Conservation (phyloP, 805 yeast species). For the Kuraishia hungarica region DNA sequence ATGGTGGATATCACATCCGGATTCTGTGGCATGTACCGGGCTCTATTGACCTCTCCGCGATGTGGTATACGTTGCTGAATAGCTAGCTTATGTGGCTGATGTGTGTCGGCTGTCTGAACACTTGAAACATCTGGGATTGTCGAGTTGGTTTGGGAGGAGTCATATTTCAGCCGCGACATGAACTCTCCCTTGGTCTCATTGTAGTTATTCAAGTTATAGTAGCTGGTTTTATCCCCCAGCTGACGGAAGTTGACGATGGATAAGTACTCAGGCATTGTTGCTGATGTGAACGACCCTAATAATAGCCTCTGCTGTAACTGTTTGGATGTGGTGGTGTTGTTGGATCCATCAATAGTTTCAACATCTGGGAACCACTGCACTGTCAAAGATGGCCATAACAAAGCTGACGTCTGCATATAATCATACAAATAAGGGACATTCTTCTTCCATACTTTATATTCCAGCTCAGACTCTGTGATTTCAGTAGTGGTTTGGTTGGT, state of each 20-base stretch:
- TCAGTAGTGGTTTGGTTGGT: not conserved
- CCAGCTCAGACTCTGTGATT: not conserved
- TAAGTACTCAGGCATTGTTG: constrained; percentile 41
- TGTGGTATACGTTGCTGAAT: constrained; percentile 54
- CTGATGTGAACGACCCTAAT: constrained; percentile 58
- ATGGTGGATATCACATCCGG: constrained; percentile 74
- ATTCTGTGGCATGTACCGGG: constrained; percentile 74
- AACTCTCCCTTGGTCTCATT: constrained; percentile 27
- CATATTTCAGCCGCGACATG: constrained; percentile 17
- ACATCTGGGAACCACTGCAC: constrained; percentile 59
- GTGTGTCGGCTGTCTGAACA: not conserved
- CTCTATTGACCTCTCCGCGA: constrained; percentile 64
- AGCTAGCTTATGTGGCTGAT: constrained; percentile 19
- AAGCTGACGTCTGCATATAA: constrained; percentile 38
- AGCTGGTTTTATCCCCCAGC: not conserved
- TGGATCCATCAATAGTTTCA: constrained; percentile 10
- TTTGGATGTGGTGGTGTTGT: constrained; percentile 11
- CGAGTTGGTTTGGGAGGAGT: constrained; percentile 19
- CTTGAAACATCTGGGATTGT: not conserved
- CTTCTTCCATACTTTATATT: constrained; percentile 54
- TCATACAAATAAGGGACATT: constrained; percentile 50
- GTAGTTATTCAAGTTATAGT: constrained; percentile 19
- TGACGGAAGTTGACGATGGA: constrained; percentile 9
- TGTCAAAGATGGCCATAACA: constrained; percentile 59
- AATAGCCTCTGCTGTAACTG: constrained; percentile 33